A percentile compares a stretch with the other conserved stretches of the same genome.
Conservation (phyloP, 306 rosid genomes). For the Heteromeles arbutifolia region DNA sequence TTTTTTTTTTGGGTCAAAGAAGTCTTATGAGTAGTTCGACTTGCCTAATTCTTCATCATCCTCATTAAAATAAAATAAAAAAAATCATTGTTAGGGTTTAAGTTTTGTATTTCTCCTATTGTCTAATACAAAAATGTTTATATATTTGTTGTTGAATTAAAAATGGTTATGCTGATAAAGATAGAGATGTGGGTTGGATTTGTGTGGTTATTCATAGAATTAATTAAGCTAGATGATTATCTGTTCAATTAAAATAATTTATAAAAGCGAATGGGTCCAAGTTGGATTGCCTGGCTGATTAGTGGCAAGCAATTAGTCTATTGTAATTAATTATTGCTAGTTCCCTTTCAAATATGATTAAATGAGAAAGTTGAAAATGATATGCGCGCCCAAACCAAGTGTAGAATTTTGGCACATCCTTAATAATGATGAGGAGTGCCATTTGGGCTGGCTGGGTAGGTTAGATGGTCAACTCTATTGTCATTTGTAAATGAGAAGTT, state of each 20-base stretch:
- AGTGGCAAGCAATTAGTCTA: not conserved
- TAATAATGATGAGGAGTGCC: too few relatives aligned
- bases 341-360: not conserved
- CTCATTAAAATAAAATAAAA: too few relatives aligned
- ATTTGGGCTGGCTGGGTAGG: too few relatives aligned
- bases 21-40: too few relatives aligned
- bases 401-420: too few relatives aligned
- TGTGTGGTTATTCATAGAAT: slow-evolving; percentile 27
- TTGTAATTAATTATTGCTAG: not conserved
- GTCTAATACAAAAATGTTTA: too few relatives aligned
- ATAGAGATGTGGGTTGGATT: slow-evolving; percentile 31
- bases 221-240: slow-evolving; percentile 34
- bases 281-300: slow-evolving; percentile 14
- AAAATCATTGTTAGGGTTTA: slow-evolving; percentile 16
- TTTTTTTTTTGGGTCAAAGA: too few relatives aligned
- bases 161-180: slow-evolving; percentile 23
- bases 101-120: not conserved
- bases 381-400: too few relatives aligned
- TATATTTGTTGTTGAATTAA: slow-evolving; percentile 24
- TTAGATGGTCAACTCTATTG: too few relatives aligned
- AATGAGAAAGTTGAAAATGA: too few relatives aligned
- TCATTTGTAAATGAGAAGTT: too few relatives aligned
- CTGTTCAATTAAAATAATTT: slow-evolving; percentile 29
- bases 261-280: slow-evolving; percentile 32
- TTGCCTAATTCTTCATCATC: too few relatives aligned